These are phyloP conservation scores for Incumbomyces lentus DNA, from an alignment of 2,329 filamentous ascomycete genomes.

Conservation along the genomic window DNA sequence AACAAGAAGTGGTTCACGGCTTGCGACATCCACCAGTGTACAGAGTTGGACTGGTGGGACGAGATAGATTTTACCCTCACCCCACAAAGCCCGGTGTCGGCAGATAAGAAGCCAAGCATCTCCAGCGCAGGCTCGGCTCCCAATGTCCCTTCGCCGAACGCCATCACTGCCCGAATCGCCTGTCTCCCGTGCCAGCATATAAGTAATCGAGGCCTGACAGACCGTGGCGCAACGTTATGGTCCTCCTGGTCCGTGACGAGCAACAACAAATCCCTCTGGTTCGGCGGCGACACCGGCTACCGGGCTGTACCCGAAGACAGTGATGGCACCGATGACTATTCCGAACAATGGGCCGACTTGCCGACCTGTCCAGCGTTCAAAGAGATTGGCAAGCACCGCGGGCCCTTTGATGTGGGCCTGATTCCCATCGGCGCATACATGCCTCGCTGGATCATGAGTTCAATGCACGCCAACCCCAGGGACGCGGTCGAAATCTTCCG, in stretches of 20 bases:
- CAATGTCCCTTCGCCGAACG: slow-evolving; percentile 21
- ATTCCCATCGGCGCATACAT: slow-evolving; percentile 90
- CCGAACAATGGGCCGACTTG: slow-evolving; percentile 48
- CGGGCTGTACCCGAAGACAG: slow-evolving; percentile 60
- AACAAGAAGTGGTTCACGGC: slow-evolving; percentile 71
- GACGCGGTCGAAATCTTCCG: slow-evolving; percentile 83
- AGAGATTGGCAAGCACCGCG: slow-evolving; percentile 67
- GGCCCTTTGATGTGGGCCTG: slow-evolving; percentile 81
- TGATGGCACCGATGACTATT: slow-evolving; percentile 59
- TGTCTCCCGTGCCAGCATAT: slow-evolving; percentile 81
- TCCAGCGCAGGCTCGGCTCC: slow-evolving; percentile 21
- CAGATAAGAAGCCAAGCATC: slow-evolving; percentile 22
- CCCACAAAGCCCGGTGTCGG: slow-evolving; percentile 22
- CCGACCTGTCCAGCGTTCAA: slow-evolving; percentile 76
- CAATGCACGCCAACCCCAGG: slow-evolving; percentile 75
- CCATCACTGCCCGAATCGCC: slow-evolving; percentile 61
- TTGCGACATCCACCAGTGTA: slow-evolving; percentile 63
- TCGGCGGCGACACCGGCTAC: slow-evolving; percentile 67
- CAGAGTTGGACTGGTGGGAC: slow-evolving; percentile 94
- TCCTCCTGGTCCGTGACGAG: slow-evolving; percentile 72
- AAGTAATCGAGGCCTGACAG: slow-evolving; percentile 56
- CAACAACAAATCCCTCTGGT: slow-evolving; percentile 29
- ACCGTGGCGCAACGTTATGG: slow-evolving; percentile 73
- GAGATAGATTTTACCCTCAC: slow-evolving; percentile 61
- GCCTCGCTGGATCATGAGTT: slow-evolving; percentile 54